These are phyloP conservation scores for Trypanosoma boissoni DNA, from an alignment of 208 protist genomes.

Conservation along the genomic window DNA sequence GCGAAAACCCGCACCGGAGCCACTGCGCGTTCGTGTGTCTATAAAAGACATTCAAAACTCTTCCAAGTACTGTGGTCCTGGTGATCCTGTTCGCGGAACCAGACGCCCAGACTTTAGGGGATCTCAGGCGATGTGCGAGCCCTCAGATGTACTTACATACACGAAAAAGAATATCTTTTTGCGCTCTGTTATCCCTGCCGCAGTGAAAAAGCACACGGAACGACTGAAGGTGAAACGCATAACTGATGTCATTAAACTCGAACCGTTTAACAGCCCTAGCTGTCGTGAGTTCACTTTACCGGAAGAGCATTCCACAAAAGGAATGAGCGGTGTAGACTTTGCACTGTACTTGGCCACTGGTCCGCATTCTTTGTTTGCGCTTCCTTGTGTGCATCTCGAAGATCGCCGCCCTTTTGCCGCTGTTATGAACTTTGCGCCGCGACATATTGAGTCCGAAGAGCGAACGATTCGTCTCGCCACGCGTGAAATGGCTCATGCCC, in stretches of 20 bases:
- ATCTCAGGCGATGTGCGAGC: slow-evolving; percentile 2
- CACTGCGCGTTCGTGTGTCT: slow-evolving; percentile 4
- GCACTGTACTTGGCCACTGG: slow-evolving; percentile 14
- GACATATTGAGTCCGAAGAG: slow-evolving; percentile 23
- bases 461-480: slow-evolving; percentile 24
- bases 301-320: not conserved
- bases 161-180: slow-evolving; percentile 7
- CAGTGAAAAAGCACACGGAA: slow-evolving; percentile 18
- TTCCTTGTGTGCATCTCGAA: slow-evolving; percentile 23
- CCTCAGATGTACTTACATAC: slow-evolving; percentile 9
- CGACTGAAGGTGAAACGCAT: slow-evolving; percentile 19
- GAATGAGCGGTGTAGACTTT: slow-evolving; percentile 10
- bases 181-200: slow-evolving; percentile 16
- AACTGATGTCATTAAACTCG: not conserved
- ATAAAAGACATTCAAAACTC: slow-evolving; percentile 15
- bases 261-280: not conserved
- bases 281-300: slow-evolving; percentile 17
- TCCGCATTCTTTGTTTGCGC: not conserved
- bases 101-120: slow-evolving; percentile 12
- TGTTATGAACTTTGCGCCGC: slow-evolving; percentile 48
- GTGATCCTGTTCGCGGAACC: not conserved
- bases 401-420: slow-evolving; percentile 29
- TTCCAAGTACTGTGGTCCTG: slow-evolving; percentile 13
- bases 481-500: slow-evolving; percentile 80
- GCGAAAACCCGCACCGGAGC: not conserved